These are phyloP conservation scores for Venturiaceae sp. DNA, from an alignment of 2,329 filamentous ascomycete genomes.

Conservation along the genomic window DNA sequence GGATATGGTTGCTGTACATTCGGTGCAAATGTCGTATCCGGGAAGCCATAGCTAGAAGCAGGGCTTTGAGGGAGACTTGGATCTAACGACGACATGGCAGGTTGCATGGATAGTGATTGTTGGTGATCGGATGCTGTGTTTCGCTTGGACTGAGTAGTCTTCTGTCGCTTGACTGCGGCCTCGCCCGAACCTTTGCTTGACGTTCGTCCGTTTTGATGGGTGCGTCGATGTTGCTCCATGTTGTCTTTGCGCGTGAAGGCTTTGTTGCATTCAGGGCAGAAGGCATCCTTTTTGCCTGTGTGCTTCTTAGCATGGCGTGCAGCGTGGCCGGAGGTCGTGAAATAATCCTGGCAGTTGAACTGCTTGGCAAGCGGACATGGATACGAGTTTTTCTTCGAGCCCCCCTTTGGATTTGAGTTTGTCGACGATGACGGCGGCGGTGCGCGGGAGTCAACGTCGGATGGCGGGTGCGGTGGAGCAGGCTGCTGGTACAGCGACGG, in stretches of 20 bases:
- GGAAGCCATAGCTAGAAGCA: constrained; percentile 7
- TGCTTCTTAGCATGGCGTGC: constrained; percentile 79
- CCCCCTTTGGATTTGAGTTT: neutral
- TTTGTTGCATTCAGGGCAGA: constrained; percentile 62
- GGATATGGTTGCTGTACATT: constrained; percentile 4
- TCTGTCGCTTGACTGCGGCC: neutral
- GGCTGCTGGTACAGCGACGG: neutral
- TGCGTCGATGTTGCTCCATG: constrained; percentile 78
- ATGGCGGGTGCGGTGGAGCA: neutral
- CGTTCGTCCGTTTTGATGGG: constrained; percentile 50
- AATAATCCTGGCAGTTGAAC: constrained; percentile 66
- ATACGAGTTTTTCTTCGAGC: constrained; percentile 6
- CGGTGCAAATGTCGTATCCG: neutral
- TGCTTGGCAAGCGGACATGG: constrained; percentile 64
- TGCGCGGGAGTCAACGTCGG: neutral
- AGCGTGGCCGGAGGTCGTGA: constrained; percentile 78
- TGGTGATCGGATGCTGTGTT: neutral
- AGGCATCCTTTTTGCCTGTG: constrained; percentile 69
- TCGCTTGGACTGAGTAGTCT: neutral
- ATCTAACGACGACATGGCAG: constrained; percentile 1
- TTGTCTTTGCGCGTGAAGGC: constrained; percentile 77
- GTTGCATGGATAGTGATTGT: neutral
- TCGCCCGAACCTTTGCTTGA: constrained; percentile 18
- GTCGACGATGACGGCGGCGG: neutral
- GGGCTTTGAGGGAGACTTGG: constrained; percentile 6